Evolutionary conservation across 2,329 filamentous ascomycete genomes (phyloP).

Genomic region (Teratosphaeria pseudoeucalypti): DNA sequence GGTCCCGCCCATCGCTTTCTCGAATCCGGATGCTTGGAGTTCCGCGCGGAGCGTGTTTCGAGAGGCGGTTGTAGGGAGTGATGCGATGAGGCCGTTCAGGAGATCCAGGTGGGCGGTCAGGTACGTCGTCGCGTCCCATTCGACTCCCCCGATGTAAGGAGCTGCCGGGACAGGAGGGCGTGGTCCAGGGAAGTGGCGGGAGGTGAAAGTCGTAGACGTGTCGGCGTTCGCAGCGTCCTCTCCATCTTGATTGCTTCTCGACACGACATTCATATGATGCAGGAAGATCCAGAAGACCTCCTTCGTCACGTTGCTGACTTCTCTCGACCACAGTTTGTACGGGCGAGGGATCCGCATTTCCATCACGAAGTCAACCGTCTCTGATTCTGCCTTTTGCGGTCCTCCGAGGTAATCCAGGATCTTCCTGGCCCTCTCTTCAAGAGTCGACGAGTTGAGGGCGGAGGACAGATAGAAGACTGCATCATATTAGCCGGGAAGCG

Average conservation of each 20-base stretch:
- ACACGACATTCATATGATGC: slow-evolving; percentile 81
- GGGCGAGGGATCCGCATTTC: slow-evolving; percentile 81
- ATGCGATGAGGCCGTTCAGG: slow-evolving; percentile 80
- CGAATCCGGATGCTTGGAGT: slow-evolving; percentile 75
- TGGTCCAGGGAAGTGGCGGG: slow-evolving; percentile 69
- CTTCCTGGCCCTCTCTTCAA: slow-evolving; percentile 53
- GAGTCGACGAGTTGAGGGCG: slow-evolving; percentile 39
- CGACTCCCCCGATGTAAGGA: slow-evolving; percentile 91
- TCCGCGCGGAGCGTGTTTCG: slow-evolving; percentile 72
- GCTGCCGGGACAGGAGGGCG: slow-evolving; percentile 85
- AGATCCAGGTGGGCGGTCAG: slow-evolving; percentile 86
- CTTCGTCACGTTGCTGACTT: slow-evolving; percentile 85
- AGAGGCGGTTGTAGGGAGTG: slow-evolving; percentile 55
- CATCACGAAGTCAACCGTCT: slow-evolving; percentile 72
- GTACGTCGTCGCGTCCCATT: slow-evolving; percentile 98
- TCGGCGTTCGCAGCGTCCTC: slow-evolving; percentile 11
- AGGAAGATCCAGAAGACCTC: slow-evolving; percentile 99
- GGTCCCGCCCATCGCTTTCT: slow-evolving; percentile 76
- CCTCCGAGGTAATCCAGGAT: slow-evolving; percentile 74
- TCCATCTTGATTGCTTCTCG: slow-evolving; percentile 24
- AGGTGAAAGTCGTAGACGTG: slow-evolving; percentile 38
- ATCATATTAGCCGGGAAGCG: slow-evolving; percentile 4
- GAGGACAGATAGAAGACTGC: slow-evolving; percentile 68
- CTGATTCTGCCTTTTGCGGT: slow-evolving; percentile 65
- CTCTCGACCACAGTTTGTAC: slow-evolving; percentile 89